These are phyloP conservation scores for Rhodamnia argentea DNA, from an alignment of 345 rosid genomes.

Conservation along the genomic window DNA sequence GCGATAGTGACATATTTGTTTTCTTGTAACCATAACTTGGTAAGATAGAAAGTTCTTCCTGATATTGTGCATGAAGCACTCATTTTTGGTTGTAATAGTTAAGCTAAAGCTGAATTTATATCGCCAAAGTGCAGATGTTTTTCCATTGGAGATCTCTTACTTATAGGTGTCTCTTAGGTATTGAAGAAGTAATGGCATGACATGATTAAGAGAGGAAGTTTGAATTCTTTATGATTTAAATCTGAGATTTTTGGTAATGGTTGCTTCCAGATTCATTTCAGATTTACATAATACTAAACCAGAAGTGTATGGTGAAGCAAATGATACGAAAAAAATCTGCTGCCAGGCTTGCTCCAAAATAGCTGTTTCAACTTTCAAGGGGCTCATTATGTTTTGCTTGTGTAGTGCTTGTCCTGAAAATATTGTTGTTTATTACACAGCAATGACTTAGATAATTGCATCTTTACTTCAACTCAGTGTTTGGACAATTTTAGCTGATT, in stretches of 20 bases:
- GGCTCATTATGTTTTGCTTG: neutral
- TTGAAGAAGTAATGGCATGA: neutral
- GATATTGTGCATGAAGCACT: neutral
- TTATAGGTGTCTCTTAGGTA: neutral
- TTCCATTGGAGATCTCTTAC: neutral
- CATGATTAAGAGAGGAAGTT: neutral
- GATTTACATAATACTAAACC: neutral
- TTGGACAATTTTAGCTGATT: neutral
- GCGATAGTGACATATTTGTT: neutral
- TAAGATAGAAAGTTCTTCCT: neutral
- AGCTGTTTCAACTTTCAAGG: neutral
- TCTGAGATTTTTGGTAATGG: neutral
- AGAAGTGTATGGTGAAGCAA: neutral
- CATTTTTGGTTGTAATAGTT: neutral
- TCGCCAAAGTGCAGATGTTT: neutral
- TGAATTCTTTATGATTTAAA: neutral
- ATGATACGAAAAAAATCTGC: neutral
- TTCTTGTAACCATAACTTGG: neutral
- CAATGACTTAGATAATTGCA: neutral
- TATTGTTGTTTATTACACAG: neutral
- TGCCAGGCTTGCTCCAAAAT: neutral
- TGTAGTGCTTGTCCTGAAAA: neutral
- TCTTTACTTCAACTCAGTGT: neutral
- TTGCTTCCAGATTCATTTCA: neutral
- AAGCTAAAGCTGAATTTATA: neutral